Conservation (phyloP, 2,329 filamentous ascomycete species). For the Pestalotiopsis fici region DNA sequence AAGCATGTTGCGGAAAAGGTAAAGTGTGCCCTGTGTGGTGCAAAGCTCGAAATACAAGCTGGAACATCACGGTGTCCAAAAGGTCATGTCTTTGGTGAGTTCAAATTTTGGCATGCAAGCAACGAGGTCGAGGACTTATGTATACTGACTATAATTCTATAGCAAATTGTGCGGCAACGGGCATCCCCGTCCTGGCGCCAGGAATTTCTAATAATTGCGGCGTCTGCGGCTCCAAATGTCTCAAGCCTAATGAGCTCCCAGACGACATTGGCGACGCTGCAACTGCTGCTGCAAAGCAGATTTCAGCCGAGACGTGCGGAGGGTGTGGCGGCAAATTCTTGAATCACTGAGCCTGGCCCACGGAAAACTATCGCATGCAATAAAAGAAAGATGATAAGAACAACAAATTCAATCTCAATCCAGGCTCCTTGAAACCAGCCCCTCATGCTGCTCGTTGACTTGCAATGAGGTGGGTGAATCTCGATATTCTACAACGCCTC, state of each 20-base stretch:
- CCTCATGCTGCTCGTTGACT: too few species aligned
- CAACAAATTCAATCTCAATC: too few species aligned
- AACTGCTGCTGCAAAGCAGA: conserved; percentile 21
- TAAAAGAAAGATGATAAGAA: too few species aligned
- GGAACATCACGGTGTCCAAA: conserved; percentile 39
- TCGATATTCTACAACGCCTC: too few species aligned
- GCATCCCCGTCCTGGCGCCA: conserved; percentile 55
- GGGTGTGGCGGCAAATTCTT: conserved; percentile 31
- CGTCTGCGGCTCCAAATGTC: conserved; percentile 53
- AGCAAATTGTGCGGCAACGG: conserved; percentile 56
- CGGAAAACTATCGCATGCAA: background rate
- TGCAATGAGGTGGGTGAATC: too few species aligned
- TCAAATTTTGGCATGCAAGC: background rate
- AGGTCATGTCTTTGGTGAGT: conserved; percentile 38
- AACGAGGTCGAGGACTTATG: background rate
- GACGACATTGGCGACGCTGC: conserved; percentile 20
- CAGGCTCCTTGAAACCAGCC: too few species aligned
- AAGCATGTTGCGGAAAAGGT: conserved; percentile 34
- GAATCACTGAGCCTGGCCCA: conserved; percentile 3
- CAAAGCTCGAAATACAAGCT: conserved; percentile 30
- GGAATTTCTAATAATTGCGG: conserved; percentile 55
- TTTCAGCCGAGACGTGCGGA: conserved; percentile 28
- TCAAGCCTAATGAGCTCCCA: conserved; percentile 43
- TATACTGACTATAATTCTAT: background rate
- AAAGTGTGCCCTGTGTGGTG: conserved; percentile 49